phyloP scores from a whole-genome alignment of 768 basidiomycete genomes.

The Tylopilus plumbeoviolaceoides region DNA sequence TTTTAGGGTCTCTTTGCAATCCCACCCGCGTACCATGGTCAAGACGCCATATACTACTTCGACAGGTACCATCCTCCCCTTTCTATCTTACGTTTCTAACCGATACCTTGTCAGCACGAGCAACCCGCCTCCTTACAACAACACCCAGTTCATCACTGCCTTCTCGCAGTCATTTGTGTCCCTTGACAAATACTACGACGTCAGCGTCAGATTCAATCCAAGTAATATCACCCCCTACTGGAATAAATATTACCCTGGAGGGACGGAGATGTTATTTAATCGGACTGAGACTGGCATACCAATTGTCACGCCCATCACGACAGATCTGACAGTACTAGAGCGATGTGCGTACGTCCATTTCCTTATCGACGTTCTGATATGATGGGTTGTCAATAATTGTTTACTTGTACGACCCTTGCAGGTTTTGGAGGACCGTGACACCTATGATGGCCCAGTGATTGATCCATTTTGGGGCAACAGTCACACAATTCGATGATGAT shows the following conservation, averaged over 20 bases:
- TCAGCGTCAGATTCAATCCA: conserved; percentile 17
- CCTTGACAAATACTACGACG: conserved; percentile 18
- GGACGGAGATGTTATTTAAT: conserved; percentile 19
- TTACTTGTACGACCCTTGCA: neutral
- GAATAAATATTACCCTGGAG: neutral
- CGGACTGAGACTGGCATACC: conserved; percentile 2
- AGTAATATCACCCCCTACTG: conserved; percentile 12
- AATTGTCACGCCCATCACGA: neutral
- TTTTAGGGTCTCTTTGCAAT: conserved; percentile 30
- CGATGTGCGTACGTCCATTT: conserved; percentile 15
- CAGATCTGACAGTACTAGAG: neutral
- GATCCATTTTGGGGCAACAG: neutral
- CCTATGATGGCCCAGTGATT: conserved; percentile 6
- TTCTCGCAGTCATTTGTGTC: conserved; percentile 28
- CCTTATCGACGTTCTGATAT: neutral
- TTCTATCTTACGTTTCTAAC: neutral
- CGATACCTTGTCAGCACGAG: neutral
- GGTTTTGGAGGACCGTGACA: conserved; percentile 16
- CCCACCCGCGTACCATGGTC: conserved; percentile 28
- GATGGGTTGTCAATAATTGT: no score
- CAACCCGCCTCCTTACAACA: conserved; percentile 18
- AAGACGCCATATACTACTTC: conserved; percentile 41
- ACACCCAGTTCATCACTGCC: conserved; percentile 25
- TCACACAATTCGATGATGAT: neutral
- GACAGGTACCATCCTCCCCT: conserved; percentile 12